A percentile compares a stretch with the other conserved stretches of the same genome.
Conservation (phyloP, 139 green algal genomes). For the Chlorella vulgaris region DNA sequence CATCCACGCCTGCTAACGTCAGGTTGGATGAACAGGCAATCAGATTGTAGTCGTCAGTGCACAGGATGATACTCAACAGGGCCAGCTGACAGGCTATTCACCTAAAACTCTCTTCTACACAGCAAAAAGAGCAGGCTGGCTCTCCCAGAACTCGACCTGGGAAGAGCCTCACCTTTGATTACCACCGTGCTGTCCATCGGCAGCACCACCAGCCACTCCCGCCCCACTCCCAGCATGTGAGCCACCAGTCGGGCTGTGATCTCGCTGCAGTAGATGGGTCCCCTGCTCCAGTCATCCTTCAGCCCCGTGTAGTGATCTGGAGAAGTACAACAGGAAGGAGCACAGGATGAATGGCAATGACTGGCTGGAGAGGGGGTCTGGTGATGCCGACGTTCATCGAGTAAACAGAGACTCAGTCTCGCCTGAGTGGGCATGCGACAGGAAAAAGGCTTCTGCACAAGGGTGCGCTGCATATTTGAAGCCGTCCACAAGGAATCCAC, state of each 20-base stretch:
- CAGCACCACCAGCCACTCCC: conserved; percentile 49
- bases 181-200: conserved; percentile 43
- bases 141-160: background rate
- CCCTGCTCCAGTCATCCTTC: conserved; percentile 66
- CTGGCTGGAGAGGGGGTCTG: no score
- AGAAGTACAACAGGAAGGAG: background rate
- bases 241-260: conserved; percentile 66
- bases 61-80: no score
- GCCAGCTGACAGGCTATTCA: no score
- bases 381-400: no score
- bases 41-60: no score
- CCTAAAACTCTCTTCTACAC: background rate
- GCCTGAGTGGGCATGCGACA: conserved; percentile 77
- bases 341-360: no score
- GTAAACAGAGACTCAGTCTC: no score
- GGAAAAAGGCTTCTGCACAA: conserved; percentile 51
- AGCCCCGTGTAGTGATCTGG: conserved; percentile 87
- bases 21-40: no score
- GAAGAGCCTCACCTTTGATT: conserved; percentile 55
- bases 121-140: background rate
- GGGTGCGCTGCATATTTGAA: conserved; percentile 38
- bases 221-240: conserved; percentile 58
- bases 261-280: conserved; percentile 81
- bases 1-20: conserved; percentile 49
- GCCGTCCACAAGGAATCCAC: conserved; percentile 59